Percentiles rank a stretch among this genome's conserved stretches.
phyloP scores from a whole-genome alignment of 768 basidiomycete species.

The Guyanaporus albipodus region DNA sequence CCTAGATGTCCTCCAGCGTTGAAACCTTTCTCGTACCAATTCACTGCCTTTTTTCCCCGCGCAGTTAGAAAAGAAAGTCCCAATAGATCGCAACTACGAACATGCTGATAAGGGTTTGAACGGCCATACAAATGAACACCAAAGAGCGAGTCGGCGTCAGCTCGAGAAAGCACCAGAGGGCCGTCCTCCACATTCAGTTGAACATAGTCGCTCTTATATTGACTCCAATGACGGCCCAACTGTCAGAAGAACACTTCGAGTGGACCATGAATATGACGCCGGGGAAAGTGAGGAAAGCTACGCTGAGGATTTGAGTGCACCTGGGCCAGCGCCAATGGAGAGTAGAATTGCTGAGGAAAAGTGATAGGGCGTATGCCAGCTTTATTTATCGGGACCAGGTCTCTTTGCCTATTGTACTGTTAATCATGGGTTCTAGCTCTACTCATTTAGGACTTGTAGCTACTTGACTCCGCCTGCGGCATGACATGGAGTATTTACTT shows the following conservation, averaged over 20 bases:
- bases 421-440: too few relatives aligned
- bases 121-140: conserved; percentile 22
- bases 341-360: conserved; percentile 28
- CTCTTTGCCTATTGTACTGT: too few relatives aligned
- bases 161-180: conserved; percentile 74
- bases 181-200: conserved; percentile 32
- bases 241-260: conserved; percentile 2
- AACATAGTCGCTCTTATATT: background rate
- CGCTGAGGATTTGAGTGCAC: conserved; percentile 12
- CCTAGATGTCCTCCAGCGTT: background rate
- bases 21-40: background rate
- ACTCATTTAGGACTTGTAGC: too few relatives aligned
- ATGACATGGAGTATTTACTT: too few relatives aligned
- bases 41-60: conserved; percentile 4
- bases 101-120: background rate
- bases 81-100: conserved; percentile 14
- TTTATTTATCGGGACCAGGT: background rate
- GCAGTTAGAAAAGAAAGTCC: conserved; percentile 45
- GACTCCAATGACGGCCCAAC: conserved; percentile 11
- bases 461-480: too few relatives aligned
- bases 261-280: conserved; percentile 11
- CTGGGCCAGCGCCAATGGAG: conserved; percentile 32
- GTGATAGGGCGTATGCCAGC: conserved; percentile 1
- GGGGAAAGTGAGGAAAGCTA: background rate
- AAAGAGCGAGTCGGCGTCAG: conserved; percentile 54